Percentiles rank a stretch among this genome's conserved stretches.
Conservation (phyloP, 208 protist genomes). For the Crithidia brevicula region DNA sequence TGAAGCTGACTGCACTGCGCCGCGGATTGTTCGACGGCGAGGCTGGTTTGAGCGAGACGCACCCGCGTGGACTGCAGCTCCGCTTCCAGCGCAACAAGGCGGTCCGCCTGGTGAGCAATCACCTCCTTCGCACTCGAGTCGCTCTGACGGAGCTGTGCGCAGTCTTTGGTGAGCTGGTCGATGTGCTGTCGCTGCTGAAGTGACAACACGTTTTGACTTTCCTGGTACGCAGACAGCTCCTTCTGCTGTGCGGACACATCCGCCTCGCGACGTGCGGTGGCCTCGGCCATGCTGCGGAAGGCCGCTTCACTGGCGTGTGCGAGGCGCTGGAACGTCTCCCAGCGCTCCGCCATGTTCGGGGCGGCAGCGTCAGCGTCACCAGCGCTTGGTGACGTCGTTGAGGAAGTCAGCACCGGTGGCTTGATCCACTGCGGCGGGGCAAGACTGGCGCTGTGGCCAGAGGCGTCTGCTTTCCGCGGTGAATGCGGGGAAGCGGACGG, state of each 20-base stretch:
- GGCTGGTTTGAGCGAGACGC: constrained; percentile 13
- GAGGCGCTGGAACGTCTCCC: constrained; percentile 27
- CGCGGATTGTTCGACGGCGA: constrained; percentile 15
- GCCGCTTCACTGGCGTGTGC: constrained; percentile 26
- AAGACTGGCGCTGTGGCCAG: background rate
- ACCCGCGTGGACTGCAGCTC: constrained; percentile 28
- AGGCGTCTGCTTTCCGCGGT: background rate
- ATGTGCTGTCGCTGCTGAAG: constrained; percentile 28
- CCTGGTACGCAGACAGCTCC: constrained; percentile 34
- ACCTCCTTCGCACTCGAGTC: constrained; percentile 30
- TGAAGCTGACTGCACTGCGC: constrained; percentile 22
- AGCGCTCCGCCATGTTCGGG: constrained; percentile 31
- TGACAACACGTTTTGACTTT: constrained; percentile 24
- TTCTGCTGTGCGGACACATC: constrained; percentile 25
- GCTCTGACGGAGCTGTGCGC: constrained; percentile 30
- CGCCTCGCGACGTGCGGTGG: constrained; percentile 4
- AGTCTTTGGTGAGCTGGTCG: constrained; percentile 27
- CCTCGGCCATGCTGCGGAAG: constrained; percentile 20
- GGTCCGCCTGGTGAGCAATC: constrained; percentile 34
- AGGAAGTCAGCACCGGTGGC: constrained; percentile 19
- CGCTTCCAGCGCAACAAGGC: constrained; percentile 25
- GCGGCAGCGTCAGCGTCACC: background rate
- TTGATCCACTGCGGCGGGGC: constrained; percentile 15
- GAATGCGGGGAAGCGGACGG: background rate
- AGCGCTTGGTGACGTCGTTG: background rate